Base-by-base conservation (phyloP, 106 monocot genomes). In the Allium fistulosum region DNA sequence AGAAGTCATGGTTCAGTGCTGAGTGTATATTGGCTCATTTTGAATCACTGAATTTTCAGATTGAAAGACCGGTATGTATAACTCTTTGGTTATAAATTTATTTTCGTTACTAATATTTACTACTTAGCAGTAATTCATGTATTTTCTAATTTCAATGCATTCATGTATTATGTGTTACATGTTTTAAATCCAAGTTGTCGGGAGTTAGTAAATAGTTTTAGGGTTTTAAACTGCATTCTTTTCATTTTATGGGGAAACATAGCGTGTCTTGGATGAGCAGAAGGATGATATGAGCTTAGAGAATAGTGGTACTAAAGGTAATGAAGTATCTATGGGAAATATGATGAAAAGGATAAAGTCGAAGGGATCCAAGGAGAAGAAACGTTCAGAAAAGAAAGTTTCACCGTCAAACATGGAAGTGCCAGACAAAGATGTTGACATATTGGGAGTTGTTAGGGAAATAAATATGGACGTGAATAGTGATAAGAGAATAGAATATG, bases 401-500 rank as follows among this genome's bases (percentile, higher is more conserved):
- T 62, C 55, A 51, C 45, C 55, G 52, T 69, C 69, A 61, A 77
- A 74, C 28, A 17, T 56, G 14, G 70, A 75, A 63, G 76, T 68
- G 15, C 59, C 51, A 63, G 89, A 87, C 63, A 77, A 75, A 52
- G 89, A 97, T 17, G 51, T 85, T 82, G 92, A 97, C 82, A 71
- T 97, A 26, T 65, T 97, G 53, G 87, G 92, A 66, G 74, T 97
- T 76, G 84, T 92, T 7, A 80, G 97, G 61, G 97, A 97, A 65
- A 92, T 97, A 72, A 90, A 92, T 71, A 64, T 87, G 60, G 84
- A 88, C 59, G 82, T 72, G 52, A 77, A 80, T 71, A 66, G 57
- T 70, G 52, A 46, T 5, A 72, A 69, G 58, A 51, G 45, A 27
- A 61, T 71, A 15, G 74, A 81, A 69, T 48, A 49, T 16, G 15